Conservation (phyloP, 1,139 yeast genomes). For the Hyphopichia buzzinii region DNA sequence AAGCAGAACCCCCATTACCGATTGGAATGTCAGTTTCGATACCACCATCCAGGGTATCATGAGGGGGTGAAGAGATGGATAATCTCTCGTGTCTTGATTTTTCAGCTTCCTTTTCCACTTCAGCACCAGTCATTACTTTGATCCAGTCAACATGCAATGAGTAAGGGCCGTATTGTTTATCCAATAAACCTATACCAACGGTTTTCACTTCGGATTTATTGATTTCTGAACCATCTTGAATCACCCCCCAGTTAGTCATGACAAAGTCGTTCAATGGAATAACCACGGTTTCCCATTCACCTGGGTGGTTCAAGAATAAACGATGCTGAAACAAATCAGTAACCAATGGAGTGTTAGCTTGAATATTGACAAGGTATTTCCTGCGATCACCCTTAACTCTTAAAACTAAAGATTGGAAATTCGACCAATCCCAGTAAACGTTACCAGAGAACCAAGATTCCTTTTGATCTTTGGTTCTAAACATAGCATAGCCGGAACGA, state of each 20-base stretch:
- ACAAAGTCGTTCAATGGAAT: conserved; percentile 78
- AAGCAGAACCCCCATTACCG: conserved; percentile 16
- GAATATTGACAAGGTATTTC: conserved; percentile 76
- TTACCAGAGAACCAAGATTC: conserved; percentile 48
- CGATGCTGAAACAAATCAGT: conserved; percentile 85
- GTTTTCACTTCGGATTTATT: conserved; percentile 68
- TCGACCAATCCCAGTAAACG: conserved; percentile 63
- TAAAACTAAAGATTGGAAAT: conserved; percentile 57
- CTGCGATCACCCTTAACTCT: conserved; percentile 74
- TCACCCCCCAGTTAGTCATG: conserved; percentile 78
- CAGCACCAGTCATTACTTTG: conserved; percentile 63
- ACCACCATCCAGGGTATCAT: conserved; percentile 12
- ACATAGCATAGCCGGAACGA: conserved; percentile 84
- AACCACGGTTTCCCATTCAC: conserved; percentile 81
- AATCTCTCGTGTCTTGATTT: conserved; percentile 29
- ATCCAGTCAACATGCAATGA: conserved; percentile 70
- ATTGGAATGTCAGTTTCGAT: conserved; percentile 24
- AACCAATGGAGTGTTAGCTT: conserved; percentile 73
- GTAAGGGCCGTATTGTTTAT: conserved; percentile 77
- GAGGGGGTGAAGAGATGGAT: conserved; percentile 11
- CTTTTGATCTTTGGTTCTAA: conserved; percentile 66
- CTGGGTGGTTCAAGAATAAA: conserved; percentile 68
- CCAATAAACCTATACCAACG: conserved; percentile 76
- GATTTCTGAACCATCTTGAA: conserved; percentile 63
- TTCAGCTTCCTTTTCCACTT: conserved; percentile 39